A percentile compares a stretch with the other conserved stretches of the same genome.
Evolutionary conservation across 495 filamentous ascomycete species (phyloP).

Genomic region (Penicillium chermesinum): DNA sequence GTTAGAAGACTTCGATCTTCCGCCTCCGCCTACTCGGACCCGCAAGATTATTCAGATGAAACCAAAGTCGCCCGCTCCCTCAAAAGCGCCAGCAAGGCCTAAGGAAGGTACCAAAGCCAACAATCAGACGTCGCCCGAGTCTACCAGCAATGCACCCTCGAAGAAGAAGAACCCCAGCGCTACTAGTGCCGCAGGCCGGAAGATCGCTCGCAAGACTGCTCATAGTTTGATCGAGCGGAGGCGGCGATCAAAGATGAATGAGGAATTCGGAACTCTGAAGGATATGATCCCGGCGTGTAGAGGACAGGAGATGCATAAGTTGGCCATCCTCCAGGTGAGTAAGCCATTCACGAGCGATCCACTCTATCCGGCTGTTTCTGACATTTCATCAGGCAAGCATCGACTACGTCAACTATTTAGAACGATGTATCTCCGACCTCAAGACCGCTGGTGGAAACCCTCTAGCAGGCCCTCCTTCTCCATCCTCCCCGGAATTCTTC

Average conservation of each 20-base stretch:
- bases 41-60: constrained; percentile 99
- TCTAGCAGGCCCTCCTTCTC: constrained; percentile 23
- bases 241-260: constrained; percentile 95
- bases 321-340: constrained; percentile 87
- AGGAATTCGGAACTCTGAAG: constrained; percentile 92
- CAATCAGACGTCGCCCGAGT: constrained; percentile 14
- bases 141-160: constrained; percentile 26
- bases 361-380: neutral
- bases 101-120: constrained; percentile 28
- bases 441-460: constrained; percentile 51
- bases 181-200: constrained; percentile 76
- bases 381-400: constrained; percentile 68
- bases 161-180: constrained; percentile 66
- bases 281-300: constrained; percentile 90
- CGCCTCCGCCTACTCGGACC: constrained; percentile 85
- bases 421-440: constrained; percentile 79
- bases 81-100: constrained; percentile 22
- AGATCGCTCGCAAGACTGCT: constrained; percentile 93
- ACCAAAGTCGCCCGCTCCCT: constrained; percentile 33
- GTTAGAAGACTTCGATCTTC: constrained; percentile 64
- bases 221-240: constrained; percentile 92
- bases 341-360: neutral
- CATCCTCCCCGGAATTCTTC: constrained; percentile 35
- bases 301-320: constrained; percentile 95
- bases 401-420: constrained; percentile 92